Base-by-base conservation (phyloP, 1,284 basidiomycete genomes). In the Paramarasmius palmivorus region DNA sequence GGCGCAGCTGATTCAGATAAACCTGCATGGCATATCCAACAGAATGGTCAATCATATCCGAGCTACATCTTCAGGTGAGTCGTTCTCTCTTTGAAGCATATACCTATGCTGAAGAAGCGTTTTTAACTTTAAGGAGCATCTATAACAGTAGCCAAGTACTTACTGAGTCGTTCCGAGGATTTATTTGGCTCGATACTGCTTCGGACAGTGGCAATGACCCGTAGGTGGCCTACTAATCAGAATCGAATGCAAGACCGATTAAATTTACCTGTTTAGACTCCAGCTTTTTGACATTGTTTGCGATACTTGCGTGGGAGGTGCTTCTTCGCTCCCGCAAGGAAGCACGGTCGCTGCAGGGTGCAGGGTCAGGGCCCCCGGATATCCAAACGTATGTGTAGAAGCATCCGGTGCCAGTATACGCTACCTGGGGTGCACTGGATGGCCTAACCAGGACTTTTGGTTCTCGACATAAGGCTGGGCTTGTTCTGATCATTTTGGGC, bases 241-340 rank as follows among this genome's bases (percentile, higher is more conserved):
- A 50, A 25, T n/a, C 22, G 5, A 23, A 12, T 10, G 23, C 29
- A 6, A 12, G 7, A 32, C 29, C 12, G 29, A 32, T 12, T n/a
- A 32, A 12, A 32, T 32, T 32, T 26, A 10, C 4, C 17, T 50
- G 4, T 47, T 7, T 26, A 50, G 34, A 2, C 22, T 7, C 19
- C 36, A 50, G 36, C 48, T 50, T 9, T 50, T 35, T 9, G 48
- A 50, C n/a, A 50, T 50, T 36, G 26, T n/a, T n/a, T 46, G 44
- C 32, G 25, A n/a, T 15, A 46, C 44, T 25, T 46, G 44, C 25
- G 29, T 15, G 7, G 4, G 22, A 3, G 22, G 22, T 29, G 44
- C 44, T 26, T 32, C 22, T n/a, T 8, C 25, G 23, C 9, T 15
- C 12, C 22, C 25, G 29, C 29, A 12, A 12, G 29, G 29, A 32